Evolutionary conservation across 495 filamentous ascomycete species (phyloP), one percentile per base, ranked within the genome.

Genomic region (Cercophora sp.): DNA sequence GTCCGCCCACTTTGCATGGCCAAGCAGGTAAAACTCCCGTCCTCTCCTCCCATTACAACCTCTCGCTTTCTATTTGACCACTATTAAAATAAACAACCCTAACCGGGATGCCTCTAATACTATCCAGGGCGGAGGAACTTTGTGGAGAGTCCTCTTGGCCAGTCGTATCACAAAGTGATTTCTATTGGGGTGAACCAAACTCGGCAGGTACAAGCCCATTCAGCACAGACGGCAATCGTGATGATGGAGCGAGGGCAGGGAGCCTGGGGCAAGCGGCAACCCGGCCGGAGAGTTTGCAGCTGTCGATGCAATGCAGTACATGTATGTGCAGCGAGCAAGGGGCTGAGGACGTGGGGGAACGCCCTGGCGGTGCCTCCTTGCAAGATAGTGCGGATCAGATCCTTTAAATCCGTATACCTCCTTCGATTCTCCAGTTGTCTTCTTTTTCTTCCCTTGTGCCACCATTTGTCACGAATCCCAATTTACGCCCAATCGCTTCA

Each of bases 241-340:
- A 39, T 39, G 16, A 8, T 8, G 18, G 16, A 18, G 29, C 29
- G n/a, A 32, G 13, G 29, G 13, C 37, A 4, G n/a, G 37, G 13
- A 41, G 37, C 37, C 41, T 25, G 41, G 41, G 41, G 5, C 23
- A 44, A 44, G 41, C 19, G 41, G 41, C 26, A 23, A 44, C 4
- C 41, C 41, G 37, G n/a, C 37, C 37, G 41, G 41, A 44, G 41
- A 44, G 23, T 43, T 43, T 20, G 20, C 18, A 44, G 41, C 20
- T 23, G 20, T 43, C 20, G n/a, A n/a, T n/a, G n/a, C n/a, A n/a
- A n/a, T n/a, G n/a, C n/a, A 43, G 20, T 44, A 15, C 41, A 24
- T 44, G 41, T 23, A 44, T 44, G 41, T 44, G 4, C 41, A 44
- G 41, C 41, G 23, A 44, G 41, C 23, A 44, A 44, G 41, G 41